Evolutionary conservation across 257 asterid genomes (phyloP).

Genomic region (Solanum peruvianum): DNA sequence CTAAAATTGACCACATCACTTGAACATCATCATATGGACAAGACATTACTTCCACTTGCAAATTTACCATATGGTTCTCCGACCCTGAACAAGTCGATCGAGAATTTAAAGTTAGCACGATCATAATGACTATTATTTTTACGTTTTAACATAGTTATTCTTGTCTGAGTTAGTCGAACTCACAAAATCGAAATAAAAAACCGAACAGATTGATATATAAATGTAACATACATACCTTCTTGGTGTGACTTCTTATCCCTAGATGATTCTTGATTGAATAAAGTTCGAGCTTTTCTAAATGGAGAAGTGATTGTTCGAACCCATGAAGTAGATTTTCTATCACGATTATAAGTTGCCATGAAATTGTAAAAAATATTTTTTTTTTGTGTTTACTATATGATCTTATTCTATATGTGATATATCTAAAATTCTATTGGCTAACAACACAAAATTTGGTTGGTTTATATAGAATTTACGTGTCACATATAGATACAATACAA

Average conservation of each 20-base stretch:
- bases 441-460: neutral
- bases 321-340: slow-evolving; percentile 4
- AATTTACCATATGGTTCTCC: slow-evolving; percentile 34
- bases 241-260: slow-evolving; percentile 11
- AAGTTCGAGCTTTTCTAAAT: slow-evolving; percentile 23
- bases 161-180: neutral
- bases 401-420: neutral
- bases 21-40: slow-evolving; percentile 79
- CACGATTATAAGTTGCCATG: neutral
- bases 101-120: neutral
- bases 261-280: slow-evolving; percentile 14
- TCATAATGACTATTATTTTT: neutral
- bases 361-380: neutral
- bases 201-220: accelerated
- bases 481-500: neutral
- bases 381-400: neutral
- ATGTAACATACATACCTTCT: slow-evolving; percentile 6
- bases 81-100: neutral
- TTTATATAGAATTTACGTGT: neutral
- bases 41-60: slow-evolving; percentile 79
- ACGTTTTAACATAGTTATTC: neutral
- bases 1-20: slow-evolving; percentile 85
- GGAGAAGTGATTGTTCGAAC: slow-evolving; percentile 19
- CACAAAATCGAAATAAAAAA: neutral
- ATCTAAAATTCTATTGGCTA: neutral